Percentiles rank a stretch among this genome's conserved stretches.
Evolutionary conservation across 257 asterid species (phyloP).

Genomic region (Gentiana straminea): DNA sequence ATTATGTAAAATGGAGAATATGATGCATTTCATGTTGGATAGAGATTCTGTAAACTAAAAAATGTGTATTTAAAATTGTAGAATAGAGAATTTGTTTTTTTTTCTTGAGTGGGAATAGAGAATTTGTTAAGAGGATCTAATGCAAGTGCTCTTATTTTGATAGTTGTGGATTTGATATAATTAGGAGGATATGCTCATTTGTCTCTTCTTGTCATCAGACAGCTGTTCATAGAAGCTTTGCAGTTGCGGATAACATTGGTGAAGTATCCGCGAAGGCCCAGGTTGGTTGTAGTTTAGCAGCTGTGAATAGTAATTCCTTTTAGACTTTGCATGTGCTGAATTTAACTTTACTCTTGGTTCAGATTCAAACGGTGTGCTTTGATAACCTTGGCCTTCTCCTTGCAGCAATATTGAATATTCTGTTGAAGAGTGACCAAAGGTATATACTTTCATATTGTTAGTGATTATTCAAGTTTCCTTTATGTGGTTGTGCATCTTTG

Average conservation of each 20-base stretch:
- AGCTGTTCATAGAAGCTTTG: constrained; percentile 95
- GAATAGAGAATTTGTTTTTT: too few species aligned
- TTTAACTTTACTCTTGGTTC: constrained; percentile 23
- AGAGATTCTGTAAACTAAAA: too few species aligned
- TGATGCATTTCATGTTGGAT: too few species aligned
- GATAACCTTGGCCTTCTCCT: constrained; percentile 85
- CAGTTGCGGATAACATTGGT: constrained; percentile 79
- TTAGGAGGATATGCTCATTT: background rate
- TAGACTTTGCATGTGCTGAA: constrained; percentile 1
- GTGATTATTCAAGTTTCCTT: background rate
- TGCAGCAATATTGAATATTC: constrained; percentile 68
- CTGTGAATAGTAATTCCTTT: background rate
- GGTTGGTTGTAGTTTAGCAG: constrained; percentile 21
- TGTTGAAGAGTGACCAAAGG: constrained; percentile 63
- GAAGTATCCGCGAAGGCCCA: constrained; percentile 93
- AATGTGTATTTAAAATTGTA: too few species aligned
- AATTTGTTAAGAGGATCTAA: too few species aligned
- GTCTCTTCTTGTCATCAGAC: constrained; percentile 34
- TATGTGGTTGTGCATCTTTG: too few species aligned
- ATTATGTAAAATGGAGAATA: too few species aligned
- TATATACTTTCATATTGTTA: constrained; percentile 8
- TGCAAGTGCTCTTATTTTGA: too few species aligned
- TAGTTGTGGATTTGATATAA: background rate
- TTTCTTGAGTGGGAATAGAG: too few species aligned
- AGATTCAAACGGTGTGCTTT: constrained; percentile 96